Base-by-base conservation (phyloP, 1,139 yeast genomes). In the Lodderomyces margitis region DNA sequence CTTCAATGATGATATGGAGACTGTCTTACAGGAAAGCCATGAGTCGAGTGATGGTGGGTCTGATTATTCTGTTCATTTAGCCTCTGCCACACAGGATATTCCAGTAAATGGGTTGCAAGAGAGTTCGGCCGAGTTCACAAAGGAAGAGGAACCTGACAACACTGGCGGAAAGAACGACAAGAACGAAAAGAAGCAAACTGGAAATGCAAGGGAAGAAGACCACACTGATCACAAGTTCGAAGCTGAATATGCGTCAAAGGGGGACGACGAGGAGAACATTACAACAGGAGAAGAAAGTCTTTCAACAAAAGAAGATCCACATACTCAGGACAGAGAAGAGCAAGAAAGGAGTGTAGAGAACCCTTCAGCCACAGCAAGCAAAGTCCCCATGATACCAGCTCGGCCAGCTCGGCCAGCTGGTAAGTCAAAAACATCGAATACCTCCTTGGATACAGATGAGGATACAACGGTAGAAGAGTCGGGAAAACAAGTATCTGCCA, bases 1-100 rank as follows among this genome's bases (percentile, higher is more conserved):
- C 36, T 62, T 66, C 44, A 53, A 62, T 48, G 72, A 67, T 45
- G 71, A 66, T 36, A 55, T 57, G 24, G 72, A 62, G 42, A 66
- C 72, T 0, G 59, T 65, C 5, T 52, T 55, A 45, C 68, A 64
- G 42, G 68, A 62, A 11, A 51, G 50, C 31, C 64, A 56, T 9
- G 55, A 43, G 11, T 39, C 20, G 14, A 20, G 28, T 7, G 41
- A 38, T 17, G 36, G 15, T 14, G 43, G 4, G 14, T 12, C 15
- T 2, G 12, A 24, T 11, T 15, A 24, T 17, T 11, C 14, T 16
- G 21, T 10, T 9, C 20, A 11, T 16, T 12, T n/a, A 5, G 21
- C 4, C 21, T 4, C 30, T 12, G 3, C 5, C 5, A 25, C 30
- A 4, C 16, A 25, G 9, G 16, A 25, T n/a, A 9, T n/a, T 3